Conservation (phyloP, 257 asterid species). For the Przewalskia tangutica region DNA sequence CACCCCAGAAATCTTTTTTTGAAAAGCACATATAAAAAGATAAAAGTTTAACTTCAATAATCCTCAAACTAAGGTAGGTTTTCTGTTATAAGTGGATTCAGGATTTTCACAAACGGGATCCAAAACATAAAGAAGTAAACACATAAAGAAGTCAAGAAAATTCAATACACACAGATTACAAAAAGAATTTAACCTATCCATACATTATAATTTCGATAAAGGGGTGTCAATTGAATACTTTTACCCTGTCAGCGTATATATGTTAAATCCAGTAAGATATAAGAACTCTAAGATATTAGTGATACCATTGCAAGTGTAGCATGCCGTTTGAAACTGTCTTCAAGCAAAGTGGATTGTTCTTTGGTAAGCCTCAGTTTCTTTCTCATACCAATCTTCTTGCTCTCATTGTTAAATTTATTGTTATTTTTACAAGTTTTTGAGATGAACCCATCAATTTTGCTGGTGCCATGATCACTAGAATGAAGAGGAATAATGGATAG, state of each 20-base stretch:
- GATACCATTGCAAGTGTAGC: conserved; percentile 39
- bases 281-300: background rate
- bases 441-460: conserved; percentile 11
- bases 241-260: background rate
- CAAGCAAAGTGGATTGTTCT: conserved; percentile 41
- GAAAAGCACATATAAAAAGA: too few species aligned
- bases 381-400: conserved; percentile 22
- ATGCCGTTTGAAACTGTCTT: conserved; percentile 38
- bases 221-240: background rate
- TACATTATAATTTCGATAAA: too few species aligned
- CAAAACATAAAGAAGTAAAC: too few species aligned
- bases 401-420: background rate
- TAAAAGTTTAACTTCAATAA: too few species aligned
- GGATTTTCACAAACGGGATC: too few species aligned
- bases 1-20: too few species aligned
- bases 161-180: too few species aligned
- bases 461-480: conserved; percentile 3
- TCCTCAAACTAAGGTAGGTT: too few species aligned
- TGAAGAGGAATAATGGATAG: conserved; percentile 44
- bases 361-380: conserved; percentile 47
- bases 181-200: too few species aligned
- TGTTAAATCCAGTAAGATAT: background rate
- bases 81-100: background rate
- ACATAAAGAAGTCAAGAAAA: too few species aligned
- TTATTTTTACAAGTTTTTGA: background rate